phyloP scores from a whole-genome alignment of 2,329 filamentous ascomycete genomes.

The Penicillium sp. region DNA sequence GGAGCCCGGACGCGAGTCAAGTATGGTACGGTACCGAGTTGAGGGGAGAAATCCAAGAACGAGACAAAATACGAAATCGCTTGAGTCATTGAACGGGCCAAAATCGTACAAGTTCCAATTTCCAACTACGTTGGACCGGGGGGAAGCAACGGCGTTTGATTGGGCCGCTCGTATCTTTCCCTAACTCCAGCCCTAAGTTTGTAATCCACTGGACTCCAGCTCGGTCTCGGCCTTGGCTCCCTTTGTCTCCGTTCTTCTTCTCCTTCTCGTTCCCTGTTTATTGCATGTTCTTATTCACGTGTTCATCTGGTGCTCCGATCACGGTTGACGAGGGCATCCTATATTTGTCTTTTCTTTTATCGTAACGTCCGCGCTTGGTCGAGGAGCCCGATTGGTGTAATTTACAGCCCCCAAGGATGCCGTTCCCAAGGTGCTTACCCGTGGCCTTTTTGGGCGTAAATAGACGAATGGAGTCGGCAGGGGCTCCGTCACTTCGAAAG shows the following conservation, averaged over 20 bases:
- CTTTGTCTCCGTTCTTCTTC: neutral
- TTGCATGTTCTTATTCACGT: too few relatives aligned
- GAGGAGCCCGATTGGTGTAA: constrained; percentile 12
- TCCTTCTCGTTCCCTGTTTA: constrained; percentile 1
- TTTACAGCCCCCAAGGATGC: constrained; percentile 12
- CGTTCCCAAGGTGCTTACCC: constrained; percentile 17
- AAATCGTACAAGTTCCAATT: neutral
- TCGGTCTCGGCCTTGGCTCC: neutral
- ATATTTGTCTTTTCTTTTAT: neutral
- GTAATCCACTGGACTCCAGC: neutral
- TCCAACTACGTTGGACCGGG: constrained; percentile 4
- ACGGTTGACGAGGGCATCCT: neutral
- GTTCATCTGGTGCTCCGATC: too few relatives aligned
- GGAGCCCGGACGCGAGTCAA: constrained; percentile 7
- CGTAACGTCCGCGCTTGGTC: constrained; percentile 1
- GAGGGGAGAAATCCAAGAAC: neutral
- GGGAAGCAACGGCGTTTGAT: neutral
- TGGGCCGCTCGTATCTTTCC: constrained; percentile 6
- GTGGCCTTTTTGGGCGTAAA: neutral
- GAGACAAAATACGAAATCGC: neutral
- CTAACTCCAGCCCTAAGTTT: too few relatives aligned
- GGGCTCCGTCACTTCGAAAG: neutral
- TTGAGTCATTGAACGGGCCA: neutral
- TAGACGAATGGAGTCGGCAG: neutral
- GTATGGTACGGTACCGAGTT: neutral